Conservation (phyloP, 2,329 filamentous ascomycete species). For the Ophiostoma sp. region DNA sequence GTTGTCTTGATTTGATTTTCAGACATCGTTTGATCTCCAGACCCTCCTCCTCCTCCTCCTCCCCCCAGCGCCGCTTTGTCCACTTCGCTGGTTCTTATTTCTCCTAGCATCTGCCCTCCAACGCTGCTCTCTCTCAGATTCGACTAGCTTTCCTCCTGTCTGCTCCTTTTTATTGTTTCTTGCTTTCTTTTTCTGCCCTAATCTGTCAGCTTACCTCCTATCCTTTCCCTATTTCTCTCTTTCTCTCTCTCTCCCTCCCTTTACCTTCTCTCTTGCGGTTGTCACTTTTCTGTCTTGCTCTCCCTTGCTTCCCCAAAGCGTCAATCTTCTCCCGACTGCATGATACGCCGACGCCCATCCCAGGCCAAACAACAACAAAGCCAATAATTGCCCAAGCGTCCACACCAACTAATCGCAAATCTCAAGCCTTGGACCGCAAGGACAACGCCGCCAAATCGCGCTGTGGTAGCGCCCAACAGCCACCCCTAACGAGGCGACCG, state of each 20-base stretch:
- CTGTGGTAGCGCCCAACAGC: slow-evolving; percentile 1
- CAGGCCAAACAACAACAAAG: background rate
- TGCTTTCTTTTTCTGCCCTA: background rate
- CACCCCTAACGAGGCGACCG: background rate
- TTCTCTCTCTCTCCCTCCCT: background rate
- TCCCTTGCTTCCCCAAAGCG: background rate
- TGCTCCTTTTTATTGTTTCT: background rate
- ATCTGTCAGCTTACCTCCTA: background rate
- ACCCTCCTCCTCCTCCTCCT: no score
- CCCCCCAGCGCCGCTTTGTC: background rate
- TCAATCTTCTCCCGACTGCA: background rate
- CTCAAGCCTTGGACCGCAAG: background rate
- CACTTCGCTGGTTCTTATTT: background rate
- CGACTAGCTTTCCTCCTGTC: background rate
- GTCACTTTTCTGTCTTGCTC: background rate
- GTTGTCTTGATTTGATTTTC: background rate
- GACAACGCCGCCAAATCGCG: background rate
- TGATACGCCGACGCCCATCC: background rate
- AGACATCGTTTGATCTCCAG: background rate
- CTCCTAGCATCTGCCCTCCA: background rate
- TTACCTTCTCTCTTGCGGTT: background rate
- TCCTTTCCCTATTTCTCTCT: background rate
- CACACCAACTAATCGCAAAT: background rate
- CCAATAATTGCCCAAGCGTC: background rate
- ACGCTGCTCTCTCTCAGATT: background rate